Evolutionary conservation across 192 early-diverging fungal genomes (phyloP).

Genomic region (Coemansia biformis): DNA sequence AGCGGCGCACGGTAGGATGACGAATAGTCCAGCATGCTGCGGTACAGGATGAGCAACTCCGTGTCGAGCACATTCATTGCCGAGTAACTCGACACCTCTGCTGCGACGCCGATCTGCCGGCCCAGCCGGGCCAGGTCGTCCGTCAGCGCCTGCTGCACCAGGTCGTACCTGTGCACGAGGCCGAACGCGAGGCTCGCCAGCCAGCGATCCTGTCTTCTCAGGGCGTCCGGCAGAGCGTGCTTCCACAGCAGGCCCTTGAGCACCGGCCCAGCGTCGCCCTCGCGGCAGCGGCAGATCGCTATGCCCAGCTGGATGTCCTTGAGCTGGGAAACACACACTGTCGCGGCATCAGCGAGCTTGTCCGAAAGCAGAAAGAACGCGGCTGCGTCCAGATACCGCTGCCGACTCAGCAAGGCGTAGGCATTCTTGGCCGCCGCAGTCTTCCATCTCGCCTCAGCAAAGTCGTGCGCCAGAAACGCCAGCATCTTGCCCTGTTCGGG

Average conservation of each 20-base stretch:
- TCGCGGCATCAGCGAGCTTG: slow-evolving; percentile 83
- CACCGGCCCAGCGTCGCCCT: slow-evolving; percentile 61
- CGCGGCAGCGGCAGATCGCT: slow-evolving; percentile 82
- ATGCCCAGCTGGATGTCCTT: slow-evolving; percentile 91
- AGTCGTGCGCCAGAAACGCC: slow-evolving; percentile 90
- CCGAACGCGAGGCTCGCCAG: slow-evolving; percentile 43
- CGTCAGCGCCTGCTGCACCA: slow-evolving; percentile 35
- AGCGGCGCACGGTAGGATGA: slow-evolving; percentile 40
- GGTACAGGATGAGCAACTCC: slow-evolving; percentile 43
- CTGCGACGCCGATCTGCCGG: slow-evolving; percentile 24
- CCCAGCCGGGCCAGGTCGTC: slow-evolving; percentile 31
- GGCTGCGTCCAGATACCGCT: slow-evolving; percentile 88
- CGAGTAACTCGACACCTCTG: slow-evolving; percentile 13
- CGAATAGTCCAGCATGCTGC: slow-evolving; percentile 42
- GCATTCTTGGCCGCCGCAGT: slow-evolving; percentile 97
- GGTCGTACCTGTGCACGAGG: slow-evolving; percentile 34
- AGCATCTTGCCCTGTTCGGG: slow-evolving; percentile 85
- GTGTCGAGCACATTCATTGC: slow-evolving; percentile 44
- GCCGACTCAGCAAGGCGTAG: slow-evolving; percentile 91
- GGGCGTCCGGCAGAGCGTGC: slow-evolving; percentile 35
- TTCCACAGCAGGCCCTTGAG: slow-evolving; percentile 36
- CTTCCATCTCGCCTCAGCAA: slow-evolving; percentile 82
- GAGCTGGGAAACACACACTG: slow-evolving; percentile 86
- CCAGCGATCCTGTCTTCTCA: slow-evolving; percentile 40
- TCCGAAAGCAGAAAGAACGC: slow-evolving; percentile 92